These are phyloP conservation scores for Tulasnella sp. DNA, from an alignment of 768 basidiomycete species.

Conservation along the genomic window DNA sequence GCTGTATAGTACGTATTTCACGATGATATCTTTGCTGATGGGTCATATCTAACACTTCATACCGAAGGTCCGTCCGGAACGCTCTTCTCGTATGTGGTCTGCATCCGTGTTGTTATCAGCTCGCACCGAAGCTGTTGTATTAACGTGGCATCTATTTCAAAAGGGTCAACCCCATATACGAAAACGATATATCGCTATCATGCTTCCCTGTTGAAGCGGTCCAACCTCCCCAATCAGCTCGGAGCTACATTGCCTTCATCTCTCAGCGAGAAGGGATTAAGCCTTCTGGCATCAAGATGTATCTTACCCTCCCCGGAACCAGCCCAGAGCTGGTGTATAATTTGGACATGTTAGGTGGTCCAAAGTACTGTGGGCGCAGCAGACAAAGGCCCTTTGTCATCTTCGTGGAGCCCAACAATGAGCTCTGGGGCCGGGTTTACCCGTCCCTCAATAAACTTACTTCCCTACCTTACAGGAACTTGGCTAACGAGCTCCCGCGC, in stretches of 20 bases:
- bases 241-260: conserved; percentile 8
- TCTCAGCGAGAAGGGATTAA: not conserved
- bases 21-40: too few relatives aligned
- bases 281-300: conserved; percentile 10
- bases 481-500: not conserved
- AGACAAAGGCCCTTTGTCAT: not conserved
- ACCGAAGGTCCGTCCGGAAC: not conserved
- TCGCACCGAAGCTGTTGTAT: not conserved
- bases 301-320: not conserved
- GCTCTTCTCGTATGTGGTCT: not conserved
- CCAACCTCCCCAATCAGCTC: not conserved
- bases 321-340: too few relatives aligned
- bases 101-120: not conserved
- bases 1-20: too few relatives aligned
- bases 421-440: not conserved
- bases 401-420: not conserved
- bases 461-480: not conserved
- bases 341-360: too few relatives aligned
- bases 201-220: not conserved
- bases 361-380: too few relatives aligned
- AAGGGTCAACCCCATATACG: conserved; percentile 1
- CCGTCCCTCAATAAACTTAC: not conserved
- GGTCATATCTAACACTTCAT: too few relatives aligned
- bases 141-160: not conserved
- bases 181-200: conserved; percentile 2